These are phyloP conservation scores for Senna siamea DNA, from an alignment of 306 rosid species.

Conservation along the genomic window DNA sequence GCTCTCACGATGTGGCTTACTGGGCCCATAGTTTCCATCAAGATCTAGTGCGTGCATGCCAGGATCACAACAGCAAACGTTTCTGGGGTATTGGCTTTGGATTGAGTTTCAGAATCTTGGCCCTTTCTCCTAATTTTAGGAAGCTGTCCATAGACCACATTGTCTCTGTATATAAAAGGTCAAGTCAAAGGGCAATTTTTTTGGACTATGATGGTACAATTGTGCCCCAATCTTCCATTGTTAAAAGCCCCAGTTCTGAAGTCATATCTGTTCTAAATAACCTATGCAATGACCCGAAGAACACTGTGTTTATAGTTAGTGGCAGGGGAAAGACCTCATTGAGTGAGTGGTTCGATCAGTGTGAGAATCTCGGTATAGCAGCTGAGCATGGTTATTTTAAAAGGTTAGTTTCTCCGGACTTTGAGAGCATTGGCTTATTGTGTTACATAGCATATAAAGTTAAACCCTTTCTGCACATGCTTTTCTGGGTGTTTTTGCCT, in stretches of 20 bases:
- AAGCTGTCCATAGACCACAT: conserved; percentile 70
- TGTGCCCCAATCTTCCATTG: conserved; percentile 66
- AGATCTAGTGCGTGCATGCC: conserved; percentile 75
- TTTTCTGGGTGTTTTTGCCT: conserved; percentile 1
- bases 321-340: conserved; percentile 72
- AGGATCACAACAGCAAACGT: conserved; percentile 65
- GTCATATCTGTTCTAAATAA: conserved; percentile 66
- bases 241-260: conserved; percentile 60
- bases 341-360: conserved; percentile 69
- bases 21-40: conserved; percentile 75
- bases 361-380: conserved; percentile 84
- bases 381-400: conserved; percentile 91
- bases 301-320: conserved; percentile 85
- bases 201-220: conserved; percentile 92
- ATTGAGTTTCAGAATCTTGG: conserved; percentile 65
- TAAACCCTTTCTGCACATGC: conserved; percentile 8
- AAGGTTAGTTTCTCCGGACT: conserved; percentile 51
- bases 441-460: conserved; percentile 13
- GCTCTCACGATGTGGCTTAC: conserved; percentile 84
- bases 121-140: conserved; percentile 87
- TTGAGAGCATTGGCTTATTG: conserved; percentile 7
- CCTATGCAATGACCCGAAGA: conserved; percentile 71
- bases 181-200: conserved; percentile 74
- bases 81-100: conserved; percentile 91
- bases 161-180: conserved; percentile 68